Base-by-base conservation (phyloP, 495 filamentous ascomycete genomes). In the Aspergillus nanangensis region DNA sequence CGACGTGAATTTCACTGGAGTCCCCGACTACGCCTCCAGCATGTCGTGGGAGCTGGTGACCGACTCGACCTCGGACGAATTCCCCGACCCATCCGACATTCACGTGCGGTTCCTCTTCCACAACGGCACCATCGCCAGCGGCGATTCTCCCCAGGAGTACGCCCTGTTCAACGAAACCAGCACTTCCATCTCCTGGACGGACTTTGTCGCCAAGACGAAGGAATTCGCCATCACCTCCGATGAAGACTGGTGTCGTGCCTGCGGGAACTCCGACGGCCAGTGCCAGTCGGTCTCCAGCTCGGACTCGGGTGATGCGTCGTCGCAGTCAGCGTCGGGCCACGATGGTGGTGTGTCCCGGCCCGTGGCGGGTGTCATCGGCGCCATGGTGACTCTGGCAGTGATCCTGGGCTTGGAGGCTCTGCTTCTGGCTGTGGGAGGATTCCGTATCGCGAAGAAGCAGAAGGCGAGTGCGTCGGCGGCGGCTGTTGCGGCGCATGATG, bases 321-420 rank as follows among this genome's bases (percentile, higher is more conserved):
- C 51, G 13, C 11, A 27, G 21, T 38, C 57, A 3, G 19, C 32
- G 7, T 49, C 50, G 4, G 45, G 21, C 41, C 32, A 38, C 15
- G 13, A 29, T 10, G 43, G 59, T 14, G 63, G 67, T 18, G 58
- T 74, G 13, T 66, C 65, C 31, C 57, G 63, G 34, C 41, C 62
- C 14, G 73, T 72, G 48, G 77, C 66, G 2, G 81, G 81, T 42
- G 78, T 83, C 7, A 80, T 84, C 57, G 81, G 81, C 24, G 82
- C 80, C 1, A 72, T 82, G 60, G 76, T 83, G 2, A 81, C 80
- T 2, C 55, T 84, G 21, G 80, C 67, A 24, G 70, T 81, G 9
- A 57, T 81, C 17, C 48, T 81, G 17, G 75, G 69, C 0, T 38
- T 74, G 4, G 61, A 74, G 62, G 70, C 61, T 7, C 44, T 74